Base-by-base conservation (phyloP, 352 stramenopile genomes). In the Lagenidium sp. region DNA sequence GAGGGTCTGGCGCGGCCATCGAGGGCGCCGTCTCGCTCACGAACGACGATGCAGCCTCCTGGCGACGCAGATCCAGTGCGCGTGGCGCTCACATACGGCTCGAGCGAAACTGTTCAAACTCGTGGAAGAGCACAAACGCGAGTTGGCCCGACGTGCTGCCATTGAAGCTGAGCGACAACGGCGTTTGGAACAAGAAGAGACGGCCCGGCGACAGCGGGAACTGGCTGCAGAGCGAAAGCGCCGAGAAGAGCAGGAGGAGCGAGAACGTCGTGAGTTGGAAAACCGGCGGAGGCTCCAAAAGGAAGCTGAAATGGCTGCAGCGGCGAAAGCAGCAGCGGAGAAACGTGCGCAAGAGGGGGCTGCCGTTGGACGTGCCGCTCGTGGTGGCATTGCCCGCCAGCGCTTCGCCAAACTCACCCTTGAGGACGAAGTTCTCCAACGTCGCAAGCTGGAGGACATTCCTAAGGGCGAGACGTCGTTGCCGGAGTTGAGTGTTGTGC, bases 401-500 rank as follows among this genome's bases (percentile, higher is more conserved):
- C 46, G 51, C 38, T 82, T 84, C 40, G 71, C 60, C 0, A 60
- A 53, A 28, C 65, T 90, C 20, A 61, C 65, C 42, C 22, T 85
- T 4, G 65, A 84, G 36, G 64, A 63, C 21, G 53, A 60, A 10
- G 32, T 54, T 5, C 12, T 49, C 2, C 39, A 54, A 29, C 44
- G 34, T 6, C 37, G 47, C 24, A 41, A 23, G 5, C 20, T 16
- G 5, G 37, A 50, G 25, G 41, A 32, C 28, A 15, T 32, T 15
- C 6, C 11, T 44, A 44, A 20, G 34, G n/a, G 6, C 34, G 34
- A 21, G 34, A 18, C 6, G 11, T 12, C 34, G 20, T 39, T 6
- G 34, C 6, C n/a, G 6, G 34, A 19, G 6, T 16, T 16, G 34
- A 20, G 34, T 39, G 6, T 16, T 6, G 12, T 39, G 34, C 8